Base-by-base conservation (phyloP, 2,329 filamentous ascomycete species). In the Colletotrichum sp. region DNA sequence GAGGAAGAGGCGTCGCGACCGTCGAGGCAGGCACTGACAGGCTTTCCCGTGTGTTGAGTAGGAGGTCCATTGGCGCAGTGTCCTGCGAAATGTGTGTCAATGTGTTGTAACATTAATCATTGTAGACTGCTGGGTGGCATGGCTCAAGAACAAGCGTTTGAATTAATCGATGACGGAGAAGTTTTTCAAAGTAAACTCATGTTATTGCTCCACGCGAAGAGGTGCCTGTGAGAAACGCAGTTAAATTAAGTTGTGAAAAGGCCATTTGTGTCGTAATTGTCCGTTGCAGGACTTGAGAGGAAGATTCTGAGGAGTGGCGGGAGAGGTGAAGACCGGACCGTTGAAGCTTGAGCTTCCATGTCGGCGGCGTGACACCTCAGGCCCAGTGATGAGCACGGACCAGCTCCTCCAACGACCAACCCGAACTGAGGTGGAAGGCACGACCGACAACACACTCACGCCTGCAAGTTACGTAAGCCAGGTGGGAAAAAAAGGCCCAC, bases 1-100 rank as follows among this genome's bases (percentile, higher is more conserved):
- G 38, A 86, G 94, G 77, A 91, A 91, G 81, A 90, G 92, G 82
- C 88, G 94, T 77, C 87, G 91, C 79, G 87, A 92, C 68, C 91
- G 89, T 83, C 85, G 92, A 73, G 88, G 88, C 77, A 90, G 83
- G 77, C 78, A 84, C 71, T 86, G 79, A 84, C 9, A 21, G 43
- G 9, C 16, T 34, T 52, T 16, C 24, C 38, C 38, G 52, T 30
- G 16, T 55, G 12, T n/a, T 24, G 34, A 48, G n/a, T 36, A 15
- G 48, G 26, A 15, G 10, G 38, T 30, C 24, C 30, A 58, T 8
- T 8, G 58, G 55, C 70, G 73, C 48, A 32, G 55, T 36, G 65
- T 32, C 70, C 24, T 66, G 65, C 55, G 43, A 21, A 48, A 26
- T 61, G 30, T 66, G 26, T 52, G 24, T 26, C 28, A 34, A 16